These are phyloP conservation scores for Trichoderma reesei DNA, from an alignment of 495 filamentous ascomycete species.

Conservation along the genomic window DNA sequence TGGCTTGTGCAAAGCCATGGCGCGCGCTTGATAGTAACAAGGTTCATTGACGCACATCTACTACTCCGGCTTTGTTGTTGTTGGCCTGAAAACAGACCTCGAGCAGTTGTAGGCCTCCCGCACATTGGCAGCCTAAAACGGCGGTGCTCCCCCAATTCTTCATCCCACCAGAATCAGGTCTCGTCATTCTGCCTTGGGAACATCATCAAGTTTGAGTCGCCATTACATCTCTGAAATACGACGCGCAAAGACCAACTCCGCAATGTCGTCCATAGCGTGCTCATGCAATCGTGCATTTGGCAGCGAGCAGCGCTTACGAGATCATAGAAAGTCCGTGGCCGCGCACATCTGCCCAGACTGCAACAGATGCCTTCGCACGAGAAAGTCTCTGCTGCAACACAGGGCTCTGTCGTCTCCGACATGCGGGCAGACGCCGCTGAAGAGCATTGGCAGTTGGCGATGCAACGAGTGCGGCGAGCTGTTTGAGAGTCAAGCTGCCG, in stretches of 20 bases:
- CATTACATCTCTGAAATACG: no score
- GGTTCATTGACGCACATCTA: no score
- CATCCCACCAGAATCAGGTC: background rate
- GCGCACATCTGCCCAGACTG: background rate
- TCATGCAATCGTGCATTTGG: background rate
- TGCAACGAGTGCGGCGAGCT: background rate
- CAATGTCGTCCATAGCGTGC: background rate
- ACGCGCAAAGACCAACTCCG: background rate
- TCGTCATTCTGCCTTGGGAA: background rate
- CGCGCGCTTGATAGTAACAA: no score
- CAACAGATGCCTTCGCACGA: background rate
- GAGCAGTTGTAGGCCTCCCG: no score
- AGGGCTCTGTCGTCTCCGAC: background rate
- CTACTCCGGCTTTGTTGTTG: no score
- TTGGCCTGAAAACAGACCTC: no score
- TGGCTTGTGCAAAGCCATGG: no score
- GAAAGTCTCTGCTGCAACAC: background rate
- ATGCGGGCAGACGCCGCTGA: background rate
- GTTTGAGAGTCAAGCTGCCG: background rate
- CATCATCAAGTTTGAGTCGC: background rate
- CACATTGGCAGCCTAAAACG: no score
- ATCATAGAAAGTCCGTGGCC: background rate
- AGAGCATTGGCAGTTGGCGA: background rate
- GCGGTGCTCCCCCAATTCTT: background rate
- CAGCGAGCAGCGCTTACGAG: background rate